These are phyloP conservation scores for Naganishia onofrii DNA, from an alignment of 768 basidiomycete species.

Conservation along the genomic window DNA sequence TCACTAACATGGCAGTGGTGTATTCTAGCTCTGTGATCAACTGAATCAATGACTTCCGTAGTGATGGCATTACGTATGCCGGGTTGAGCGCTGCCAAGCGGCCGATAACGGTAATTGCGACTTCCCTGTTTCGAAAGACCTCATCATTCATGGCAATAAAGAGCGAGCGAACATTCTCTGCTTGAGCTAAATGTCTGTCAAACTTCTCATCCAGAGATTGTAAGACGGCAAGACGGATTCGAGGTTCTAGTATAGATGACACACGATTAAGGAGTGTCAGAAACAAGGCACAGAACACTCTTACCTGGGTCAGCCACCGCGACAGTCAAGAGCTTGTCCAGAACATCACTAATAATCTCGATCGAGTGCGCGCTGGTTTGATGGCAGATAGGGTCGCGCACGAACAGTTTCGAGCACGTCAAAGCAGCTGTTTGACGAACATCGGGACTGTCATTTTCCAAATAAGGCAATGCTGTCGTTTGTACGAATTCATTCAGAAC, in stretches of 20 bases:
- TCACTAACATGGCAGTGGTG: slow-evolving; percentile 75
- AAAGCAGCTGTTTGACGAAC: slow-evolving; percentile 84
- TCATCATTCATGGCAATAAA: slow-evolving; percentile 98
- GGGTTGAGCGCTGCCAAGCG: slow-evolving; percentile 92
- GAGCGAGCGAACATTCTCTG: slow-evolving; percentile 93
- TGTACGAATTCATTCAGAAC: slow-evolving; percentile 94
- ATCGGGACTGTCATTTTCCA: slow-evolving; percentile 86
- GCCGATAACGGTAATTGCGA: slow-evolving; percentile 87
- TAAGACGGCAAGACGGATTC: slow-evolving; percentile 81
- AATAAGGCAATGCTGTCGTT: slow-evolving; percentile 81
- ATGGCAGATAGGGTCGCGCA: slow-evolving; percentile 90
- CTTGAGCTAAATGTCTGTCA: slow-evolving; percentile 94
- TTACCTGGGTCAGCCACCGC: slow-evolving; percentile 93
- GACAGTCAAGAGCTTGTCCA: slow-evolving; percentile 90
- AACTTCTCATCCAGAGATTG: slow-evolving; percentile 85
- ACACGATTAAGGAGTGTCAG: not conserved
- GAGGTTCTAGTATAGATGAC: slow-evolving; percentile 59
- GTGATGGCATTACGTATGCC: slow-evolving; percentile 95
- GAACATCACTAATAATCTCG: slow-evolving; percentile 94
- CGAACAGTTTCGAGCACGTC: slow-evolving; percentile 86
- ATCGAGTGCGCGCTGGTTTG: slow-evolving; percentile 95
- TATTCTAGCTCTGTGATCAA: slow-evolving; percentile 95
- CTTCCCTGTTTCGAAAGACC: slow-evolving; percentile 84
- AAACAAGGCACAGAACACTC: slow-evolving; percentile 21
- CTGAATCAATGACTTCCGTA: slow-evolving; percentile 92